Evolutionary conservation across 257 asterid species (phyloP).

Genomic region (Nicotiana sylvestris): DNA sequence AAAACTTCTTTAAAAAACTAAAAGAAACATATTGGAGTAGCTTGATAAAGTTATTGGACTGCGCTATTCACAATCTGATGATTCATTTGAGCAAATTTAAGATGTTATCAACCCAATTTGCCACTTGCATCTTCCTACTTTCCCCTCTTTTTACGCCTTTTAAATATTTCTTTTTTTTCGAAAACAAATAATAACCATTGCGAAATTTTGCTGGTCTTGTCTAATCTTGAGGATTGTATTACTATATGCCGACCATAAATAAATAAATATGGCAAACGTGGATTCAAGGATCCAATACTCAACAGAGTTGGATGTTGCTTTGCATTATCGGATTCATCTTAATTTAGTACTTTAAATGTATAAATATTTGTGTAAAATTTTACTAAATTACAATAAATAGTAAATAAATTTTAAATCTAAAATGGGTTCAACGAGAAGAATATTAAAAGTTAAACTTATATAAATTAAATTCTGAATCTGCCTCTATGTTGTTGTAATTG

Average conservation of each 20-base stretch:
- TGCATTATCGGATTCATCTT: too few relatives aligned
- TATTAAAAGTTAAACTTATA: too few relatives aligned
- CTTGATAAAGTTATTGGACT: neutral
- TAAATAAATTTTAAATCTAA: too few relatives aligned
- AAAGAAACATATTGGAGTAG: neutral
- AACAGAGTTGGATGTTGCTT: too few relatives aligned
- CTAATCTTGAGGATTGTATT: neutral
- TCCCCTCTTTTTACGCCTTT: neutral
- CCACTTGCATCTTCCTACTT: neutral
- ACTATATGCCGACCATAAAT: neutral
- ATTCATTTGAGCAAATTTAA: neutral
- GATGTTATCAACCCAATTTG: neutral
- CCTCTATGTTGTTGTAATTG: neutral
- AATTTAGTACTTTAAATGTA: too few relatives aligned
- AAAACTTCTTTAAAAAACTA: too few relatives aligned
- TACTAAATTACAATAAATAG: too few relatives aligned
- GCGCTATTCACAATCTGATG: neutral
- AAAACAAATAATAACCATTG: neutral
- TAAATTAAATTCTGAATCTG: too few relatives aligned
- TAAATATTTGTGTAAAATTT: too few relatives aligned
- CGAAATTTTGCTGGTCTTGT: neutral
- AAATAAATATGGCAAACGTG: neutral
- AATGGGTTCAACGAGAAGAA: too few relatives aligned
- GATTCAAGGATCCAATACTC: neutral
- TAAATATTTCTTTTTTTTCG: neutral